Conservation (phyloP, 140 eudicot genomes). For the Cichorium intybus region DNA sequence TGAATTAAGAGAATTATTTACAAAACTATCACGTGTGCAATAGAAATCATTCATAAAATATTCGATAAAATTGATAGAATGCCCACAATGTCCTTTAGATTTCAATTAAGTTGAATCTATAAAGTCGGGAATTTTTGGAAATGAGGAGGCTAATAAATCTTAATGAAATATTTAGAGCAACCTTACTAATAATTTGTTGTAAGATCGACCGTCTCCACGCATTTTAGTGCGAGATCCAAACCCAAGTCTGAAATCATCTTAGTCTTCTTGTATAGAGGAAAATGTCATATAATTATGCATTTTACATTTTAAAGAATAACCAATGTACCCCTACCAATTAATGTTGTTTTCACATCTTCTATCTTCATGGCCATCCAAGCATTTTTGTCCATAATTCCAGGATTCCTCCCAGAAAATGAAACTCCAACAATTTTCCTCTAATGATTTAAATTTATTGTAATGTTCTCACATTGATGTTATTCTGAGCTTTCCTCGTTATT, state of each 20-base stretch:
- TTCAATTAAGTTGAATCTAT: too few relatives aligned
- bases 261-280: conserved; percentile 30
- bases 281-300: conserved; percentile 26
- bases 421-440: conserved; percentile 73
- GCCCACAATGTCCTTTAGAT: too few relatives aligned
- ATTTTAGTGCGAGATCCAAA: conserved; percentile 14
- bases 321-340: conserved; percentile 29
- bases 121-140: too few relatives aligned
- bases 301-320: conserved; percentile 44
- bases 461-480: too few relatives aligned
- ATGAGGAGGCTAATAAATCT: background rate
- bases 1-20: too few relatives aligned
- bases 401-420: conserved; percentile 90
- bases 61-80: too few relatives aligned
- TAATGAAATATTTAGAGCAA: conserved; percentile 12
- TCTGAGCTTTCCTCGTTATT: too few relatives aligned
- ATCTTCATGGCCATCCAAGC: conserved; percentile 62
- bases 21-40: too few relatives aligned
- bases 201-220: conserved; percentile 1
- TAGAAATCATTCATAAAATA: too few relatives aligned
- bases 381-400: conserved; percentile 84
- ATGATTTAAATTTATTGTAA: too few relatives aligned
- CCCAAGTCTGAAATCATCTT: conserved; percentile 6
- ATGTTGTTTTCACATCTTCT: conserved; percentile 66
- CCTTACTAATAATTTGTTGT: conserved; percentile 7